Evolutionary conservation across 176 grass and related monocot species (phyloP).

Genomic region (Juncus effusus): DNA sequence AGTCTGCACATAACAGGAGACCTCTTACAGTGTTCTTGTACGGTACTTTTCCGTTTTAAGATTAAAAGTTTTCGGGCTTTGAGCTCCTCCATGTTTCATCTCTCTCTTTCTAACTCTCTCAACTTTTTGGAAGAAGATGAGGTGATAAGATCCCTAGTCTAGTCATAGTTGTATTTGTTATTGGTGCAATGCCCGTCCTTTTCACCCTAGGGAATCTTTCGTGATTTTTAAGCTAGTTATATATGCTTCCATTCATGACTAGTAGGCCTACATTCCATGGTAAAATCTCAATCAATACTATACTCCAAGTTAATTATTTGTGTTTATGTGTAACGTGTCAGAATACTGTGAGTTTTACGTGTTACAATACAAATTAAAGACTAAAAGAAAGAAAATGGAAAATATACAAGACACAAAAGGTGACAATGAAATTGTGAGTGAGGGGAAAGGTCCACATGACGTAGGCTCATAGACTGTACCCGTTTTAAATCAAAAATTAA

Average conservation of each 20-base stretch:
- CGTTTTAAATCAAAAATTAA: background rate
- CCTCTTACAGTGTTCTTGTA: conserved; percentile 6
- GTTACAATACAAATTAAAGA: too few species aligned
- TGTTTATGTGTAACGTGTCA: too few species aligned
- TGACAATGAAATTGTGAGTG: too few species aligned
- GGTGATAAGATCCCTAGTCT: background rate
- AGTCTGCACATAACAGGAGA: conserved; percentile 14
- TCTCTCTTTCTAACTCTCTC: conserved; percentile 1
- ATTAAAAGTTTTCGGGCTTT: background rate
- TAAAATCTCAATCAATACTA: too few species aligned
- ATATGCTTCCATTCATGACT: conserved; percentile 1
- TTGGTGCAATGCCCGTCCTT: background rate
- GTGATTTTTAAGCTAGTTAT: conserved; percentile 1
- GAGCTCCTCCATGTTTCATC: background rate
- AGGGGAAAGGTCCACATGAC: conserved; percentile 24
- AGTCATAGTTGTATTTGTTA: background rate
- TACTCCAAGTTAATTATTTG: too few species aligned
- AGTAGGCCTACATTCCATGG: too few species aligned
- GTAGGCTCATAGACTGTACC: conserved; percentile 8
- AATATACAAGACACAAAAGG: too few species aligned
- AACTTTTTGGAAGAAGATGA: background rate
- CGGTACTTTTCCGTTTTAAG: conserved; percentile 20
- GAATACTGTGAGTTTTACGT: too few species aligned
- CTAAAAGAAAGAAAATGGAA: too few species aligned
- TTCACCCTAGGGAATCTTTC: background rate